Base-by-base conservation (phyloP, 371 early-diverging fungal species). In the Saksenaea vasiformis region DNA sequence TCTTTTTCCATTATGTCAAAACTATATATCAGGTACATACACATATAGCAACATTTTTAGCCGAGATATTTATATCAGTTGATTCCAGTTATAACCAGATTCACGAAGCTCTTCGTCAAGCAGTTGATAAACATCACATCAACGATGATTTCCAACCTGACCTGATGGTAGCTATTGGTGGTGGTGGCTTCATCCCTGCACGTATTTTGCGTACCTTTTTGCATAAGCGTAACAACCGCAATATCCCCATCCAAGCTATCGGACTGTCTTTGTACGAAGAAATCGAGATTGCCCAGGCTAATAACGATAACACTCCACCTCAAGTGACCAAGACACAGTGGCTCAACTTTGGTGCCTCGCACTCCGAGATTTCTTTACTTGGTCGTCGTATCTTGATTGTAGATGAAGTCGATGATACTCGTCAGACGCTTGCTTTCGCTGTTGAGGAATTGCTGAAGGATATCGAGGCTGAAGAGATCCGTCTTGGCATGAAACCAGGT, bases 241-340 rank as follows among this genome's bases (percentile, higher is more conserved):
- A 89, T 71, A 87, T 91, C 61, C 91, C 90, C 26, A 90, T 91
- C 64, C 91, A 91, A 70, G 90, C 90, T 31, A 89, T 91, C 28
- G 91, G 91, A 17, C 81, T 91, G 31, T 88, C 90, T 2, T 76
- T 91, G 15, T 91, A 91, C 64, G 92, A 91, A 66, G 90, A 91
- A 65, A 74, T 91, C 22, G 87, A 87, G 56, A 69, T 77, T 59
- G 76, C 76, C 64, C 74, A 76, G 56, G 77, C 74, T 8, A 64
- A 74, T 19, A 72, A 78, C 58, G 66, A 67, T 14, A 63, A 69
- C 15, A 62, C 64, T 47, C 64, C 63, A 11, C 76, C 76, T 13
- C 79, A 85, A 64, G 91, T 91, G 1, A 83, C 84, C 76, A 91
- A 91, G 82, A 90, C 91, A 5, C 92, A 91, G 62, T 91, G 92